Evolutionary conservation across 2,329 filamentous ascomycete species (phyloP).

Genomic region (Aspergillus eucalypticola): DNA sequence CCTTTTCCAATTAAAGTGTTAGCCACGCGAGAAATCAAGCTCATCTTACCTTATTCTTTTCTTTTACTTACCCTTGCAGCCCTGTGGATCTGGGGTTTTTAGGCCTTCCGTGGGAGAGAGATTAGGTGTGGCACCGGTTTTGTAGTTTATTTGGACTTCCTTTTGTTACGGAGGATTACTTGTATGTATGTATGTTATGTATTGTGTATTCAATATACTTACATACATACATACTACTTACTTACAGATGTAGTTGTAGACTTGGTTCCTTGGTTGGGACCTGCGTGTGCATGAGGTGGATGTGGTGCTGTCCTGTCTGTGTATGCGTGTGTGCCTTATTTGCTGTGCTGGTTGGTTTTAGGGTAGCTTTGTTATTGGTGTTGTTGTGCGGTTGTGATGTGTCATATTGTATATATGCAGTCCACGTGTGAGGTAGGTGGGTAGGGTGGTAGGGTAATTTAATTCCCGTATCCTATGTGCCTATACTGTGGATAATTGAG

Average conservation of each 20-base stretch:
- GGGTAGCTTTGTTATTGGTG: conserved; percentile 1
- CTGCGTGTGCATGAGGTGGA: neutral
- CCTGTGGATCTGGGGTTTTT: conserved; percentile 10
- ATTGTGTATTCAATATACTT: neutral
- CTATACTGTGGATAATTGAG: no score
- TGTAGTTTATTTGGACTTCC: conserved; percentile 23
- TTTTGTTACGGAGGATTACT: conserved; percentile 13
- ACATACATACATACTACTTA: neutral
- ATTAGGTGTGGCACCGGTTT: conserved; percentile 4
- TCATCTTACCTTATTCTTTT: conserved; percentile 7
- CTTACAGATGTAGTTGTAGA: no score
- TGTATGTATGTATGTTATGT: conserved; percentile 6
- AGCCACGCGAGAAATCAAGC: neutral
- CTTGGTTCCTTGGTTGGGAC: neutral
- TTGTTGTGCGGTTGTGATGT: neutral
- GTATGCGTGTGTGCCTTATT: neutral
- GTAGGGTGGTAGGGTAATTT: no score
- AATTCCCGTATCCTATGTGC: no score
- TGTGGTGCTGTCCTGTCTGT: neutral
- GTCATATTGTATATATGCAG: no score
- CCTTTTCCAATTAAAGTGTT: neutral
- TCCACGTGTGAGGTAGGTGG: no score
- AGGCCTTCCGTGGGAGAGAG: neutral
- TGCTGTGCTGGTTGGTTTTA: neutral
- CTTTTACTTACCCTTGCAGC: conserved; percentile 3